Percentiles rank a stretch among this genome's conserved stretches.
Evolutionary conservation across 2,329 filamentous ascomycete genomes (phyloP).

Genomic region (Fusarium sp.): DNA sequence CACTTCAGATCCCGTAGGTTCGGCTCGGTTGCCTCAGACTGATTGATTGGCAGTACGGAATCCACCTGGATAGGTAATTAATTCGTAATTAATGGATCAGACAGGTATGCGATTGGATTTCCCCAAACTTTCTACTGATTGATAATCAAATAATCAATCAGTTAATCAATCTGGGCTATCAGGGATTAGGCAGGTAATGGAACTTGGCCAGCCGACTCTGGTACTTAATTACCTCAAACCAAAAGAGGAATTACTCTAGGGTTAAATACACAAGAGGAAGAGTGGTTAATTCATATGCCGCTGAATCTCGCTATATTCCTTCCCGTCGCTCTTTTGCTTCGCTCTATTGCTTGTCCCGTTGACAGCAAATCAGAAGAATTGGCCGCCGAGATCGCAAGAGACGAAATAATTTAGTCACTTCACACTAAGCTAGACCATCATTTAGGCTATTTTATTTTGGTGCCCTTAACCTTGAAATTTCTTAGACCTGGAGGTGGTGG

Average conservation of each 20-base stretch:
- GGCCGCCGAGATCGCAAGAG: not conserved
- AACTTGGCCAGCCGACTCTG: not conserved
- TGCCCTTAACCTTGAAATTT: not conserved
- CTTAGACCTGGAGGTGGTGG: not conserved
- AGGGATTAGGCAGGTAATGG: not conserved
- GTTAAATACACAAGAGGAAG: not conserved
- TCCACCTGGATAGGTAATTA: constrained; percentile 24
- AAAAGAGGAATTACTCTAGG: not conserved
- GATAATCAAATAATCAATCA: constrained; percentile 32
- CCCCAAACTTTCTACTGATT: constrained; percentile 23
- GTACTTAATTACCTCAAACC: constrained; percentile 3
- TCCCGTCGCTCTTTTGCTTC: constrained; percentile 27
- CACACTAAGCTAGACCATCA: not conserved
- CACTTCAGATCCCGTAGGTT: constrained; percentile 24
- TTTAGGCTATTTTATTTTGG: not conserved
- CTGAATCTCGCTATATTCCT: constrained; percentile 22
- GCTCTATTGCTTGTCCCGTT: not conserved
- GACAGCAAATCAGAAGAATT: not conserved
- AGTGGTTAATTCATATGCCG: constrained; percentile 15
- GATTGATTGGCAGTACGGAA: constrained; percentile 1
- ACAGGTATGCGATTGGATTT: constrained; percentile 6
- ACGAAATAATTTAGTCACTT: not conserved
- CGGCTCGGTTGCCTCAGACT: constrained; percentile 14
- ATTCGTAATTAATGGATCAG: constrained; percentile 10
- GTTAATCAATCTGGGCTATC: not conserved